Base-by-base conservation (phyloP, 2,329 filamentous ascomycete genomes). In the Pseudofabraea citricarpa region DNA sequence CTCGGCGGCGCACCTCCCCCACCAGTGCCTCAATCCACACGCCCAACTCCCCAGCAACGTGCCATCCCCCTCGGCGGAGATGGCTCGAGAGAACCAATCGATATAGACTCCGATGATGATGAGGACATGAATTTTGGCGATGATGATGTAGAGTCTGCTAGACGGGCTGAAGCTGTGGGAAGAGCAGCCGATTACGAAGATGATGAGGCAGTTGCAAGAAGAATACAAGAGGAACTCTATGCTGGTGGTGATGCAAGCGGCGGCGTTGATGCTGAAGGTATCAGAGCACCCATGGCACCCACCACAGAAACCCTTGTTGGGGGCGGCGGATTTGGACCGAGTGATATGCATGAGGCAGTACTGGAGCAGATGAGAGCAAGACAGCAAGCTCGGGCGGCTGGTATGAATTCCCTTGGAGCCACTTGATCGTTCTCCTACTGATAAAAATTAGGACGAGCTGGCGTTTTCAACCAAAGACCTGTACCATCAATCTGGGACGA, bases 161-260 rank as follows among this genome's bases (percentile, higher is more conserved):
- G 40, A 21, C 40, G 37, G 4, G 55, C 54, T 27, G 52, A 54
- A 15, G 65, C 64, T 21, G 66, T 73, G 29, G 67, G 67, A 8
- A 67, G 65, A 23, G 66, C 64, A 4, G 79, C 75, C 13, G 72
- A 81, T 36, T 79, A 86, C 52, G 90, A 96, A 51, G 90, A 95
- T 57, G 93, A 98, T 58, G 90, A 89, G 41, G 90, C 87, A 33
- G 91, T 97, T 82, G 93, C 93, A 6, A 81, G 90, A 63, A 80
- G 87, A 45, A 65, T 98, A 47, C 93, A 98, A 63, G 87, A 98
- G 59, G 90, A 98, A 65, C 77, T 95, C 60, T 97, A 96, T 56
- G 75, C 77, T 41, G 76, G 68, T 35, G 68, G 67, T 29, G 69
- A 68, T 48, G 56, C 62, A 38, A 61, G 62, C 18, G 67, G 62